Evolutionary conservation across 352 stramenopile genomes (phyloP), one percentile per base, ranked within the genome.

Genomic region (Globisporangium lucens): DNA sequence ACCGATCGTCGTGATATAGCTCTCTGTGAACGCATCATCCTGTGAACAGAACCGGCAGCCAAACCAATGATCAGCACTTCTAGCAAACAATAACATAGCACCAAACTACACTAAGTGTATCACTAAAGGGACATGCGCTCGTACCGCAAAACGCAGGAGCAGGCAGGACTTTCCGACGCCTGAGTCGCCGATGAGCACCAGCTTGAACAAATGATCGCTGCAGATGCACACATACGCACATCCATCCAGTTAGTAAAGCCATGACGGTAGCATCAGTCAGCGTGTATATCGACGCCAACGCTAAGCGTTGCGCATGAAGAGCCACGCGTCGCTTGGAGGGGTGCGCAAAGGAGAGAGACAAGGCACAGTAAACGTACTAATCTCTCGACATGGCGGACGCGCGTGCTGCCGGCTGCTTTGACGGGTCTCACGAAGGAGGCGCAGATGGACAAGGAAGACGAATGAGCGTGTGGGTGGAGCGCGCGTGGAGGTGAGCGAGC

Each of bases 161-260:
- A 99, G 79, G 75, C 97, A 99, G n/a, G 96, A 99, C 81, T 99
- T 99, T 72, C 97, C 97, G 43, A 99, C 97, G 62, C 97, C 97
- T 61, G 93, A 98, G 79, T 99, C 97, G 55, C 97, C 97, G 75
- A 99, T 99, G 65, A 99, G 85, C 66, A 99, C 94, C 35, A 99
- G 89, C 81, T 99, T 99, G 78, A 99, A 99, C 55, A 99, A 87
- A 75, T 99, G 87, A 71, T 98, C 92, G 75, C 87, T 95, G 61
- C 43, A 47, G 5, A 13, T 17, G 43, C 46, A 64, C 2, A 41
- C 29, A 29, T 4, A n/a, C 41, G 36, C 53, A 63, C 10, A 51
- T 41, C 13, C 10, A 51, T 41, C 13, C 38, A 57, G n/a, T 5
- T 49, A 43, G 24, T 35, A 47, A 60, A 63, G 6, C 13, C 52